phyloP scores from a whole-genome alignment of 2,329 filamentous ascomycete genomes.

The Pseudogymnoascus sp. region DNA sequence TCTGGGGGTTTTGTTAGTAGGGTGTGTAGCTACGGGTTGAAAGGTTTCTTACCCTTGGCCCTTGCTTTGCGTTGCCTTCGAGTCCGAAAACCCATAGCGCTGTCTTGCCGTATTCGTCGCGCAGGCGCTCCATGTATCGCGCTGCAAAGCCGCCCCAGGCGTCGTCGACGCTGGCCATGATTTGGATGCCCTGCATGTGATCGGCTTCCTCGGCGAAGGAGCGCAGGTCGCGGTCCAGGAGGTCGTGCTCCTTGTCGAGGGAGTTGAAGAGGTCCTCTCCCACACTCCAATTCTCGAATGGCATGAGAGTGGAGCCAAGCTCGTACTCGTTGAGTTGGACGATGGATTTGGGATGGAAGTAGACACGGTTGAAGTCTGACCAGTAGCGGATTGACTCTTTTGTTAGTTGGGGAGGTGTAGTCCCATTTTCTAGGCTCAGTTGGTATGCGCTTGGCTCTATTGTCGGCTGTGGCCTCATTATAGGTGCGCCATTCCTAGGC shows the following conservation, averaged over 20 bases:
- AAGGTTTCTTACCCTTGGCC: slow-evolving; percentile 44
- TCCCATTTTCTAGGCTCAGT: slow-evolving; percentile 67
- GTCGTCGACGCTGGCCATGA: slow-evolving; percentile 66
- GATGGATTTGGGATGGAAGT: slow-evolving; percentile 81
- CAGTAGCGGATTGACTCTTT: slow-evolving; percentile 79
- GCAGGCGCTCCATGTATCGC: slow-evolving; percentile 66
- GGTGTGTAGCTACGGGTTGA: neutral
- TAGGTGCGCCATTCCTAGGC: slow-evolving; percentile 57
- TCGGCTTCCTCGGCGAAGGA: slow-evolving; percentile 91
- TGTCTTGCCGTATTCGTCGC: slow-evolving; percentile 87
- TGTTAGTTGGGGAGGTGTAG: slow-evolving; percentile 56
- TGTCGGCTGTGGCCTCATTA: slow-evolving; percentile 61
- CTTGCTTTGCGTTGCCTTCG: slow-evolving; percentile 53
- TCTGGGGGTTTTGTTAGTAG: slow-evolving; percentile 33
- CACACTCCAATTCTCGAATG: slow-evolving; percentile 70
- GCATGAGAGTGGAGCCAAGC: slow-evolving; percentile 69
- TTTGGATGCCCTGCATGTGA: slow-evolving; percentile 79
- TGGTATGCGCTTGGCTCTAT: slow-evolving; percentile 73
- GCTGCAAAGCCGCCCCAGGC: slow-evolving; percentile 75
- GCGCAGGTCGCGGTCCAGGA: slow-evolving; percentile 84
- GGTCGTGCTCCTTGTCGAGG: slow-evolving; percentile 73
- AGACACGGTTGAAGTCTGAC: slow-evolving; percentile 94
- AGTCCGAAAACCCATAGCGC: slow-evolving; percentile 83
- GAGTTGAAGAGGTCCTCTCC: slow-evolving; percentile 70
- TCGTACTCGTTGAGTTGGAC: slow-evolving; percentile 85